Evolutionary conservation across 768 basidiomycete genomes (phyloP), one percentile per base, ranked within the genome.

Genomic region (Stropharia rugosoannulata): DNA sequence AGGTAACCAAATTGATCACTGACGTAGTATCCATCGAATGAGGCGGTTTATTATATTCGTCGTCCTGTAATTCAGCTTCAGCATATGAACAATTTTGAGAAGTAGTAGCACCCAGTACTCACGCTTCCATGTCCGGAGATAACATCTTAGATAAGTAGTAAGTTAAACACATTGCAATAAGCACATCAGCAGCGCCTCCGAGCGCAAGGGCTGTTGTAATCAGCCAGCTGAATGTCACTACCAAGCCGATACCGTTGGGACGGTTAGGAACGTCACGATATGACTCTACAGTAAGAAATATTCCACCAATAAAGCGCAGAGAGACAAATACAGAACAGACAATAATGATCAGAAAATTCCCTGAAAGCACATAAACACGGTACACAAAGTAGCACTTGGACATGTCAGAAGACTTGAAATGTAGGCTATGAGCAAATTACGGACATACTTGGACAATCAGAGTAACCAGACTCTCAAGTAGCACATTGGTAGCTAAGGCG

Each of bases 121-220:
- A 62, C 61, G 49, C 51, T 19, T 62, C 53, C 3, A 53, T 39
- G 35, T 59, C 53, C 1, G 59, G 57, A 37, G 59, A 59, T 1
- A 57, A n/a, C 35, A 62, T 25, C 22, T 58, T 53, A 1, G 54
- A 44, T 2, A 62, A 44, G 16, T 58, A 56, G 43, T 60, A 62
- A 1, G 57, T 56, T 59, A 62, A 53, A n/a, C 51, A 56, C 8
- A 47, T 29, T 1, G 62, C 62, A 19, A 62, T 62, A 5, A 62
- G 37, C 15, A 60, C 41, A 40, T 62, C 62, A 4, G 59, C 56
- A 6, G 47, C 43, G 13, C 49, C 59, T 6, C 62, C 59, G 38
- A 57, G 37, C 11, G 59, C 40, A n/a, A 59, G 35, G 13, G 59
- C 56, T 1, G 54, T 40, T 37, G 59, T 59, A 2, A 62, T 49